Base-by-base conservation (phyloP, 179 eudicot genomes). In the Gypsophila paniculata region DNA sequence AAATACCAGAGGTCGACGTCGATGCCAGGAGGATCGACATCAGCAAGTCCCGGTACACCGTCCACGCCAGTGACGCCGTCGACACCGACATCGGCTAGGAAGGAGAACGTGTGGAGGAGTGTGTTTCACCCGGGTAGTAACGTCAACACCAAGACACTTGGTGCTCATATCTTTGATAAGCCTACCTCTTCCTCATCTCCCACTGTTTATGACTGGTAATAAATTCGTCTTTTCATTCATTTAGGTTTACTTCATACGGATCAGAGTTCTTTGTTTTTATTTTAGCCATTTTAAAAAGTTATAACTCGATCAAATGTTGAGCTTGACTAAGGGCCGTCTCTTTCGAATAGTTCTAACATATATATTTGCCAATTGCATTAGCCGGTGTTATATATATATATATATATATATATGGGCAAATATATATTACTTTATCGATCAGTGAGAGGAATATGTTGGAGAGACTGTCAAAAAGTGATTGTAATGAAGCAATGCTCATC, bases 51-150 rank as follows among this genome's bases (percentile, higher is more conserved):
- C 8, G 69, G 14, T 29, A 74, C 86, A 1, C 91, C 96, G 25
- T 58, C 70, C n/a, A 83, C 91, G 1, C 88, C 96, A 6, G 69
- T 25, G 52, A 86, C 91, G 8, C 89, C 96, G n/a, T 65, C 79
- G 11, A 77, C 86, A 2, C 80, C 93, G 6, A 65, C 77, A 48
- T 73, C 83, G 64, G 82, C 80, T 52, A 74, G 79, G 14, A 86
- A 77, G 70, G 95, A 84, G 2, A 85, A 90, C 76, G 95, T 89
- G 79, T 90, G 98, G 98, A 86, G 98, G 88, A 90, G 98, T 18
- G 96, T 90, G 72, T 90, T 91, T 78, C 59, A 93, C 68, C 96
- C 98, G 0, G 95, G 98, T 14, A 89, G 96, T 76, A 93, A 93
- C 82, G 72, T 82, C 0, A 89, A 90, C 69, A 87, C 88, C 18